Evolutionary conservation across 106 monocot species (phyloP).

Genomic region (Chionographis japonica): DNA sequence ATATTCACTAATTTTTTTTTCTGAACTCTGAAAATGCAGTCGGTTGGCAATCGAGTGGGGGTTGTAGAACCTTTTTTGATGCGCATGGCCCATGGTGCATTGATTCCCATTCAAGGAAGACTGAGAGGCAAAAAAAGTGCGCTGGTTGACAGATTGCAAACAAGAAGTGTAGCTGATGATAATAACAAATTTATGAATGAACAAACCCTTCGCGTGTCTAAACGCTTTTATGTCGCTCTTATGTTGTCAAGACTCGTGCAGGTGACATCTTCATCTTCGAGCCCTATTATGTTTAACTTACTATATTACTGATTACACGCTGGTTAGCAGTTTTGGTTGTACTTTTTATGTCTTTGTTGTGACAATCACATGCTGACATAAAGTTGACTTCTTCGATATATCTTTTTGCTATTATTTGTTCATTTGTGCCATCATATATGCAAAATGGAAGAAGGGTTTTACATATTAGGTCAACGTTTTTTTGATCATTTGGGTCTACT

Average conservation of each 20-base stretch:
- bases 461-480: no score
- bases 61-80: conserved; percentile 90
- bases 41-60: conserved; percentile 93
- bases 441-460: no score
- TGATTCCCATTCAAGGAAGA: conserved; percentile 42
- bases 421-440: no score
- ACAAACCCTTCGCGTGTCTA: conserved; percentile 65
- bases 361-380: no score
- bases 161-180: conserved; percentile 7
- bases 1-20: background rate
- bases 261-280: conserved; percentile 33
- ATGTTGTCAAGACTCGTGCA: conserved; percentile 97
- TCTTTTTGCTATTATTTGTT: no score
- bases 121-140: conserved; percentile 36
- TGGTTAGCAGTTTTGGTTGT: no score
- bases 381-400: no score
- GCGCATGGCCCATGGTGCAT: conserved; percentile 96
- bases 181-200: conserved; percentile 33
- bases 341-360: no score
- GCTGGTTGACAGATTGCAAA: conserved; percentile 13
- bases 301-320: background rate
- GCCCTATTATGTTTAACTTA: background rate
- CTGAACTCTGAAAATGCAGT: conserved; percentile 38
- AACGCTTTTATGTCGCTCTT: conserved; percentile 92
- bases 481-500: no score